Conservation (phyloP, 768 basidiomycete genomes). For the Roridomyces roridus region DNA sequence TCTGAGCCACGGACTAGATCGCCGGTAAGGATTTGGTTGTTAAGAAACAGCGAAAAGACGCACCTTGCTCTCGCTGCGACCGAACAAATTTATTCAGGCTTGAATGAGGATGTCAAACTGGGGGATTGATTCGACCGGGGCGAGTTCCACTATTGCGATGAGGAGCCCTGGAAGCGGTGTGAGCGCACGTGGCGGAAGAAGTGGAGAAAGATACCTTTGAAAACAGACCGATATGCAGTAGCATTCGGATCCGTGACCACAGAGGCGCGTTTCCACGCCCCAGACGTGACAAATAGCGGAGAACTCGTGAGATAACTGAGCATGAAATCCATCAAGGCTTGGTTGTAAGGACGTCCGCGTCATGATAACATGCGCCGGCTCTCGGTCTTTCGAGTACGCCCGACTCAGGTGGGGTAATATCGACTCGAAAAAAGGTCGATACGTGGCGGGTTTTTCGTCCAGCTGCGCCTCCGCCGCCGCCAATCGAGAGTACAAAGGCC, state of each 20-base stretch:
- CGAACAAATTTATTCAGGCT: conserved; percentile 82
- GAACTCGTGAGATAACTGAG: conserved; percentile 67
- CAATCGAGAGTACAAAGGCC: conserved; percentile 82
- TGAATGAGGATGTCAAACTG: conserved; percentile 76
- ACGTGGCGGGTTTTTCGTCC: conserved; percentile 60
- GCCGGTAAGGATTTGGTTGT: not conserved
- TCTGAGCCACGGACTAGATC: conserved; percentile 58
- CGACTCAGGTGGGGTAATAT: conserved; percentile 49
- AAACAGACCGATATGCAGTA: conserved; percentile 77
- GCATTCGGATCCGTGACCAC: conserved; percentile 78
- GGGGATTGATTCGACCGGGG: conserved; percentile 78
- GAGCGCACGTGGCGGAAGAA: not conserved
- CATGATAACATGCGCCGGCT: conserved; percentile 65
- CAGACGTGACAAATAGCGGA: conserved; percentile 76
- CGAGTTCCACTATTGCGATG: conserved; percentile 74
- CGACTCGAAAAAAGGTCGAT: conserved; percentile 60
- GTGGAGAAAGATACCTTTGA: conserved; percentile 67
- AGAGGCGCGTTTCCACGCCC: conserved; percentile 73
- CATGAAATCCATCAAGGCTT: conserved; percentile 65
- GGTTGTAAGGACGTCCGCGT: conserved; percentile 61
- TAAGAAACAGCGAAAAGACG: not conserved
- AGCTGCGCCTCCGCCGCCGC: conserved; percentile 48
- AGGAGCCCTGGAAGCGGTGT: conserved; percentile 64
- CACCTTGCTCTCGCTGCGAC: conserved; percentile 64
- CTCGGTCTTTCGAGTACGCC: conserved; percentile 61